Evolutionary conservation across 1,284 basidiomycete genomes (phyloP), one percentile per base, ranked within the genome.

Genomic region (Phylloboletellus chloephorus): DNA sequence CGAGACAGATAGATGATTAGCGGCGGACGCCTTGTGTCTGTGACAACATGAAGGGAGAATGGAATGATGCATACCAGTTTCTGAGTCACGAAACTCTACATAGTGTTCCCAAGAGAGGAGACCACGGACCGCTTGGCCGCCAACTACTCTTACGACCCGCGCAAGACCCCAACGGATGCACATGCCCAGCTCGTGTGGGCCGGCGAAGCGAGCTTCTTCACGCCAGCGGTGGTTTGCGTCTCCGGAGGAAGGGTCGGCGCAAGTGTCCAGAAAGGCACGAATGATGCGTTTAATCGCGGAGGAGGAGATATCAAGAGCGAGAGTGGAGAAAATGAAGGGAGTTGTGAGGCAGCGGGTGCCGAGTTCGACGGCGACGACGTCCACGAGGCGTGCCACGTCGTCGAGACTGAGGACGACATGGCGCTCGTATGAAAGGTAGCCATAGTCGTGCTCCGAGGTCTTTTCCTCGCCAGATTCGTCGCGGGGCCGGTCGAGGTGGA

Each of bases 281-380:
- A 93, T 82, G 33, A 95, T 73, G 40, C 81, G 69, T 51, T 75
- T 81, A 51, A 89, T 80, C 29, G 79, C 75, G 17, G 76, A 69
- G 6, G 80, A 70, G 28, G 79, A 83, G 31, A 93, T 72, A 55
- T 94, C 90, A 44, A 95, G 78, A 16, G 90, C 89, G 51, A 85
- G 79, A 21, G 80, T 81, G 20, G 85, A 88, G 68, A 95, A 93
- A 47, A 95, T 79, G 65, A 94, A 82, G 10, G 91, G 91, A 2
- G 88, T 91, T 20, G 83, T 83, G 46, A 94, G 74, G 36, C 84
- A 88, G 56, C 88, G 73, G 40, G 75, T 71, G 47, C 72, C 73
- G 36, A 93, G 72, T 66, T 90, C 88, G 44, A 76, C 71, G 26
- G 79, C 75, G 26, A 91, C 68, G 41, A 82, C 77, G 34, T 78